Conservation (phyloP, 1,284 basidiomycete species). For the Xerocomus tenax region DNA sequence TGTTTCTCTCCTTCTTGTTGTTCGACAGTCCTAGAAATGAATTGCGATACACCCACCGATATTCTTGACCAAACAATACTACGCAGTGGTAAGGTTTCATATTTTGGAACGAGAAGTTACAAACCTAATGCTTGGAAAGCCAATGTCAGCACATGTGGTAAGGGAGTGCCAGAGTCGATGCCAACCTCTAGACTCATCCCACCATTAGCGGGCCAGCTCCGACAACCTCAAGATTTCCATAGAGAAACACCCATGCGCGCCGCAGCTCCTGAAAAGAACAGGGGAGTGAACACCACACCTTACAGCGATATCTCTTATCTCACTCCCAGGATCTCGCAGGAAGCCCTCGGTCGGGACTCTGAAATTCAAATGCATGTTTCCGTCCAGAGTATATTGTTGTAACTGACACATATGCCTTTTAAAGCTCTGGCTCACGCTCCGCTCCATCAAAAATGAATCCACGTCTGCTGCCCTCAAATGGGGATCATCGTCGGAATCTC, state of each 20-base stretch:
- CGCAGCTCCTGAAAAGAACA: conserved; percentile 3
- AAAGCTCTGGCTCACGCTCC: conserved; percentile 31
- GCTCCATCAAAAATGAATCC: conserved; percentile 10
- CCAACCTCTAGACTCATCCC: conserved; percentile 4
- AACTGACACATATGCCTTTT: conserved; percentile 19
- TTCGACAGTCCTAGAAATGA: conserved; percentile 14
- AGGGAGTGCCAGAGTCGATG: conserved; percentile 1
- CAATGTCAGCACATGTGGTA: conserved; percentile 11
- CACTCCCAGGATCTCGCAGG: conserved; percentile 12
- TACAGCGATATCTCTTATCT: conserved; percentile 10
- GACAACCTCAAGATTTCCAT: conserved; percentile 9
- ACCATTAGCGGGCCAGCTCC: conserved; percentile 12
- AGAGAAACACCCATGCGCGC: conserved; percentile 1
- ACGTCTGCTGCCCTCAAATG: conserved; percentile 23
- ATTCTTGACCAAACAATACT: conserved; percentile 4
- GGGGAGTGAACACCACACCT: conserved; percentile 5
- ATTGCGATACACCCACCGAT: conserved; percentile 24
- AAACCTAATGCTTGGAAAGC: conserved; percentile 5
- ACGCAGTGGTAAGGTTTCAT: conserved; percentile 14
- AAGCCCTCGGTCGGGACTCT: not conserved
- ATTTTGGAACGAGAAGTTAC: not conserved
- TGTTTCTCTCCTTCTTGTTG: conserved; percentile 4
- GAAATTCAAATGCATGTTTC: conserved; percentile 11
- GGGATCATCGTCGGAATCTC: conserved; percentile 61
- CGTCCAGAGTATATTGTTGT: not conserved